Evolutionary conservation across 2,329 filamentous ascomycete species (phyloP).

Genomic region (Microcyclospora tardicrescens): DNA sequence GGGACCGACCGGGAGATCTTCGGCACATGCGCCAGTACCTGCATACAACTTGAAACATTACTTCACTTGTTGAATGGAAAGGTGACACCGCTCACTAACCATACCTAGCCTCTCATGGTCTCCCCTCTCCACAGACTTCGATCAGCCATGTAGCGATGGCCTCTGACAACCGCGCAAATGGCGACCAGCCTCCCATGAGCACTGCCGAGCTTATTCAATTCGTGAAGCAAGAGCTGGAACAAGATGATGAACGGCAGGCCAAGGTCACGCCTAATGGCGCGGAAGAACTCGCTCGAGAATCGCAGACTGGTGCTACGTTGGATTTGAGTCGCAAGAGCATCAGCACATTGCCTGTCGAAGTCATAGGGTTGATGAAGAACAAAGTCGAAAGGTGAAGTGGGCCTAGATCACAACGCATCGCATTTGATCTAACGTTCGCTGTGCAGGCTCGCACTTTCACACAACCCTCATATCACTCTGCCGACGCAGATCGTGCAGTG

Average conservation of each 20-base stretch:
- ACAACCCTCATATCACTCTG: constrained; percentile 60
- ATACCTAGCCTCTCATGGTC: too few relatives aligned
- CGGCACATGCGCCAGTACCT: too few relatives aligned
- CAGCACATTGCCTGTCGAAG: constrained; percentile 56
- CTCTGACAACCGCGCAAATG: constrained; percentile 8
- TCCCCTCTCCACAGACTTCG: neutral
- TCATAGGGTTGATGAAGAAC: constrained; percentile 61
- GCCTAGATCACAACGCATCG: neutral
- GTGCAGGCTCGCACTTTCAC: constrained; percentile 61
- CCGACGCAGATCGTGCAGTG: constrained; percentile 62
- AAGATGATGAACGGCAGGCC: constrained; percentile 21
- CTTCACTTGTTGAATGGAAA: too few relatives aligned
- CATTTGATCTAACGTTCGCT: neutral
- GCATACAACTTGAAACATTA: too few relatives aligned
- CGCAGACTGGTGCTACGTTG: constrained; percentile 56
- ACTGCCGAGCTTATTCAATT: constrained; percentile 17
- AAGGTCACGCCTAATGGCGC: constrained; percentile 13
- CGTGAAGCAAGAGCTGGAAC: constrained; percentile 20
- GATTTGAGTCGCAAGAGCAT: constrained; percentile 67
- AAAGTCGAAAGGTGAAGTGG: constrained; percentile 52
- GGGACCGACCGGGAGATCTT: too few relatives aligned
- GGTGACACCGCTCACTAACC: too few relatives aligned
- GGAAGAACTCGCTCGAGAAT: constrained; percentile 14
- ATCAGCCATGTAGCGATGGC: constrained; percentile 19
- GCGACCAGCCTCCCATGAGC: constrained; percentile 14